Evolutionary conservation across 106 monocot genomes (phyloP).

Genomic region (Phalaenopsis equestris): DNA sequence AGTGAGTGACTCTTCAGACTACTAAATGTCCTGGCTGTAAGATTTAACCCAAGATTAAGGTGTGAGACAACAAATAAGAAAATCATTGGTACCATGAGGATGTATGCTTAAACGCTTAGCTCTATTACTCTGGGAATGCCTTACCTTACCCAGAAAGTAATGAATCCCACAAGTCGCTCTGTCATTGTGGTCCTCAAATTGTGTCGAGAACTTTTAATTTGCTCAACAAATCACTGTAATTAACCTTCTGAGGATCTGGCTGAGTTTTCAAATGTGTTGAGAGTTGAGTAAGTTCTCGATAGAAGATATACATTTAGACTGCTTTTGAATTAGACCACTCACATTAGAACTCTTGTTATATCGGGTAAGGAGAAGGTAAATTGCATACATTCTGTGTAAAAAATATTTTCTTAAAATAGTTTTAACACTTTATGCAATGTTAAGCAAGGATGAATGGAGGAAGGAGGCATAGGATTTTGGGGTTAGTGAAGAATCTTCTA

Average conservation of each 20-base stretch:
- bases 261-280: background rate
- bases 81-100: background rate
- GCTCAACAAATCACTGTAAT: background rate
- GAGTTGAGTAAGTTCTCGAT: too few species aligned
- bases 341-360: too few species aligned
- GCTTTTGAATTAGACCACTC: too few species aligned
- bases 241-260: background rate
- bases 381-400: too few species aligned
- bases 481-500: background rate
- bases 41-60: background rate
- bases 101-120: background rate
- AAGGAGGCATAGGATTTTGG: background rate
- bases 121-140: background rate
- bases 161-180: background rate
- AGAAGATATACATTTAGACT: too few species aligned
- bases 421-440: too few species aligned
- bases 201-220: background rate
- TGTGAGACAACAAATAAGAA: background rate
- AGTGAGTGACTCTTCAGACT: constrained; percentile 25
- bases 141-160: background rate
- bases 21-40: background rate
- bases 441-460: too few species aligned
- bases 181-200: background rate
- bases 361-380: too few species aligned
- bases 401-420: too few species aligned